Base-by-base conservation (phyloP, 139 green algal genomes). In the Micractinium conductrix region DNA sequence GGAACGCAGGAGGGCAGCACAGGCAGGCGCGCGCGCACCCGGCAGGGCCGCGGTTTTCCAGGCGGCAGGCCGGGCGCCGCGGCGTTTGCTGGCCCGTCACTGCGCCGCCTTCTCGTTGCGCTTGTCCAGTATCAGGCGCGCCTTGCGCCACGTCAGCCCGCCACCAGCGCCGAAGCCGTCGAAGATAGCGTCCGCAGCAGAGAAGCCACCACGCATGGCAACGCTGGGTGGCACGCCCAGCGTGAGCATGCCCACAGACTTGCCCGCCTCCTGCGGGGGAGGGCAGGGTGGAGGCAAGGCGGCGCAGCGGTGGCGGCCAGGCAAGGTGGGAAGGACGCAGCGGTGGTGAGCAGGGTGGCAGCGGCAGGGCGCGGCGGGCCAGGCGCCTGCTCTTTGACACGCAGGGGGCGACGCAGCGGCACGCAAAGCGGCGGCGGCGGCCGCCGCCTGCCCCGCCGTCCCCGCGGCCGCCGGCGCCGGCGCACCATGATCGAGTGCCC, bases 121-220 rank as follows among this genome's bases (percentile, higher is more conserved):
- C 38, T 71, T 71, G 24, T 86, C n/a, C 44, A 91, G n/a, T 19
- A 89, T 84, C 19, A 50, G 55, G 63, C 83, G 79, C 5, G 88
- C n/a, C 42, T 89, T 86, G 30, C 60, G 24, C 87, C 87, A 92
- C 21, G 85, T 92, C 24, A 90, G 43, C 4, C 89, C 89, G 5
- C 88, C 88, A 35, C 89, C 89, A 9, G 86, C 42, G 6, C 89
- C 89, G 74, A 89, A 92, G 2, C 83, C 83, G 53, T 92, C 89
- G 71, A 88, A 92, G 26, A 63, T 84, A 22, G 62, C 28, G 65
- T 92, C 79, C n/a, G 80, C 80, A 8, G 84, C 75, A 19, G 87
- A 68, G n/a, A 86, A 91, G 26, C 80, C 82, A 14, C 84, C 87
- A 37, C 89, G 55, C 38, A 58, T 76, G 28, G 87, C 83, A 38